Evolutionary conservation across 2,329 filamentous ascomycete genomes (phyloP).

Genomic region (Clonostachys rhizophaga): DNA sequence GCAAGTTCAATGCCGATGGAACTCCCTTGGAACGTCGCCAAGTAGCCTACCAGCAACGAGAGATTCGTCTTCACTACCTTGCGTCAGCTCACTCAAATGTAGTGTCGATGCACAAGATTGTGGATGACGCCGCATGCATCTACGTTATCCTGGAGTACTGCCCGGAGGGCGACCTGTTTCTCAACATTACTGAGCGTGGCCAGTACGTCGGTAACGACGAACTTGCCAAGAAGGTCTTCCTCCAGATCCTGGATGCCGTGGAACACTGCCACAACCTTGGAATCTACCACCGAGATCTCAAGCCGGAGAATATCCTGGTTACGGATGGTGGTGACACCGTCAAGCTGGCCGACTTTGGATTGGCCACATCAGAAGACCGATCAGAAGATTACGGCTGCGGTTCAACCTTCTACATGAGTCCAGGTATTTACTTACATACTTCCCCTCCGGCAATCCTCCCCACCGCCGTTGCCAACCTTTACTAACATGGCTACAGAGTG

Average conservation of each 20-base stretch:
- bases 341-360: constrained; percentile 95
- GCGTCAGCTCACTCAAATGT: constrained; percentile 90
- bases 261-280: constrained; percentile 89
- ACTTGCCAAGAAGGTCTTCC: constrained; percentile 80
- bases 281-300: constrained; percentile 96
- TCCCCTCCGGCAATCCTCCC: constrained; percentile 2
- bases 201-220: constrained; percentile 91
- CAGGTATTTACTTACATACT: constrained; percentile 60
- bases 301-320: constrained; percentile 97
- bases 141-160: constrained; percentile 97
- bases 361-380: constrained; percentile 77
- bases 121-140: constrained; percentile 87
- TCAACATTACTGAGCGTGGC: constrained; percentile 93
- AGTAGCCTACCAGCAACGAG: constrained; percentile 83
- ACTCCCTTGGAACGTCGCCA: constrained; percentile 77
- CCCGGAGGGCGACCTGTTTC: constrained; percentile 93
- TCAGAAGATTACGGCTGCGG: constrained; percentile 97
- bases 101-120: constrained; percentile 88
- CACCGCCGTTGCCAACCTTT: background rate
- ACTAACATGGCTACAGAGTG: constrained; percentile 61
- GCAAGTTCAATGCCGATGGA: constrained; percentile 75
- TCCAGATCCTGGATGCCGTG: constrained; percentile 95
- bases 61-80: constrained; percentile 86
- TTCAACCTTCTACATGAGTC: constrained; percentile 99
- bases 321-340: constrained; percentile 83